Base-by-base conservation (phyloP, 164 flowering plant species). In the Warburgia ugandensis region DNA sequence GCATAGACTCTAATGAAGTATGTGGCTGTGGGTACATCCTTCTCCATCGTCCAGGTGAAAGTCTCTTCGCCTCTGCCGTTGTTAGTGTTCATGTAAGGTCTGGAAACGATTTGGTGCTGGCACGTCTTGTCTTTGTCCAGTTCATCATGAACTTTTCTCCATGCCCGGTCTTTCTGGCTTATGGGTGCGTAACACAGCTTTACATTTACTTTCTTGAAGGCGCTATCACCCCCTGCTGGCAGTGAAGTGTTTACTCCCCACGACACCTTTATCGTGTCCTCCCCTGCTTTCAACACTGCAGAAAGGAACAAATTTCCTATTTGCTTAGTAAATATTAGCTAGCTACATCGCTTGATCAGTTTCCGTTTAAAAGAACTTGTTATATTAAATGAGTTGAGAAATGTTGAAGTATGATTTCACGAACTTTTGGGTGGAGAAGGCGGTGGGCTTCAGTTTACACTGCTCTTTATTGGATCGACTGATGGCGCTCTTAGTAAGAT, bases 131-230 rank as follows among this genome's bases (percentile, higher is more conserved):
- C 89, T 62, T 74, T 80, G 29, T 14, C 22, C 1, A 82, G 59
- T 14, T 68, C 50, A 48, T 79, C 78, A 12, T 38, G 47, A 0
- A 82, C 74, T 47, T 78, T 84, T 54, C 94, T 72, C 89, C 84
- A 82, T 1, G 69, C 74, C 6, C 94, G 62, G 56, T 82, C 83
- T 23, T 36, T 30, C 48, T 84, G 86, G 74, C 86, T 82, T 3
- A 80, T 28, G 6, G 84, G 82, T 6, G 89, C 84, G 36, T 67
- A 84, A 68, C 94, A 84, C 0, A 84, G 73, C 70, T 73, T 76
- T 20, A 78, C 69, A 45, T 70, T 76, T 7, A 84, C 58, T 13
- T 67, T 76, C 39, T 75, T 74, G 78, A 71, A 84, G 26, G 29
- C 25, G 1, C 67, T 53, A 54, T 70, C 84, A 0, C 62, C 44